Percentiles rank a stretch among this genome's conserved stretches.
Evolutionary conservation across 75 land plant genomes (phyloP).

Genomic region (Chamaecyparis obtusa): DNA sequence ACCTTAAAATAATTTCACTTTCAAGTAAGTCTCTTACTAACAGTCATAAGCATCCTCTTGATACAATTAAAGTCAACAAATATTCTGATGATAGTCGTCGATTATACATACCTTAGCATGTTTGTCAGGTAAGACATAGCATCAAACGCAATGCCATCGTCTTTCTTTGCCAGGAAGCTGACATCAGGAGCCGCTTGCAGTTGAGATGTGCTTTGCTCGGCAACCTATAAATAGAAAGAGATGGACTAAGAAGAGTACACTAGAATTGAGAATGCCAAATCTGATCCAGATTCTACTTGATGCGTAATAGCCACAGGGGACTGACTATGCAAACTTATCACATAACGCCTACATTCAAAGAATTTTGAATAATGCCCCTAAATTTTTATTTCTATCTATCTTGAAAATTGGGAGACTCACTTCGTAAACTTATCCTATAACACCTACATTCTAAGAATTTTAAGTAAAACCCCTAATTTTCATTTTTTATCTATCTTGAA

Average conservation of each 20-base stretch:
- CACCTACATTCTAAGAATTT: too few relatives aligned
- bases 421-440: too few relatives aligned
- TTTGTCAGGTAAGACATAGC: neutral
- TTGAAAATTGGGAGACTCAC: too few relatives aligned
- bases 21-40: neutral
- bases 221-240: neutral
- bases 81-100: neutral
- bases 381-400: too few relatives aligned
- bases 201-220: neutral
- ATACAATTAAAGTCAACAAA: neutral
- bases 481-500: too few relatives aligned
- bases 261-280: neutral
- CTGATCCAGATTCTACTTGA: neutral
- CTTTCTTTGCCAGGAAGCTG: neutral
- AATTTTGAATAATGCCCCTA: too few relatives aligned
- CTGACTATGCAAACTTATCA: too few relatives aligned
- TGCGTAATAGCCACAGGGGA: neutral
- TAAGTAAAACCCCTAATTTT: too few relatives aligned
- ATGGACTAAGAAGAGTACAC: neutral
- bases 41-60: neutral
- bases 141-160: neutral
- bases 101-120: constrained; percentile 3
- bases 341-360: too few relatives aligned
- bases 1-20: neutral
- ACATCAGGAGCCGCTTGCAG: neutral